These are phyloP conservation scores for Rhodotorula diobovata DNA, from an alignment of 768 basidiomycete species.

Conservation along the genomic window DNA sequence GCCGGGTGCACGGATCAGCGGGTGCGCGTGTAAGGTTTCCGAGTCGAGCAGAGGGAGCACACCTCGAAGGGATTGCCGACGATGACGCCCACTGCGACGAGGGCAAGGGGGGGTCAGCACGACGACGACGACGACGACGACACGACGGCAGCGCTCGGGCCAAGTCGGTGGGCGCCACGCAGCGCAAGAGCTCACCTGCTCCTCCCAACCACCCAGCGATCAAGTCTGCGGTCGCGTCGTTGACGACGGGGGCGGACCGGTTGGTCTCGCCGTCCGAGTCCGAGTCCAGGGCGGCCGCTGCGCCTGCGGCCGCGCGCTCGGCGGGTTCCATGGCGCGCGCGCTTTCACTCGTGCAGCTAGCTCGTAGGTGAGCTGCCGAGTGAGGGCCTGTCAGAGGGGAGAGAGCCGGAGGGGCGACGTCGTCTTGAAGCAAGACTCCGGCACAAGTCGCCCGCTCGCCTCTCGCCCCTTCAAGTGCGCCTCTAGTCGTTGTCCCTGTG, in stretches of 20 bases:
- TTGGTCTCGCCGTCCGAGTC: background rate
- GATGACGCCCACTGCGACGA: constrained; percentile 29
- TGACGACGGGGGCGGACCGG: background rate
- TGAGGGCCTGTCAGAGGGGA: too few species aligned
- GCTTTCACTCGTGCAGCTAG: too few species aligned
- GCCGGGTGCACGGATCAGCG: too few species aligned
- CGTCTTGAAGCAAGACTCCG: too few species aligned
- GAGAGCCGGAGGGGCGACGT: too few species aligned
- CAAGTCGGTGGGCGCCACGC: background rate
- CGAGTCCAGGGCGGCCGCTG: too few species aligned
- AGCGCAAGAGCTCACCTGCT: constrained; percentile 18
- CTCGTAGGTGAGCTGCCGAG: too few species aligned
- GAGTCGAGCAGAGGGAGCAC: background rate
- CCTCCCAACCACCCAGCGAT: constrained; percentile 23
- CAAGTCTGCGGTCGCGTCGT: constrained; percentile 18
- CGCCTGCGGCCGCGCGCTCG: background rate
- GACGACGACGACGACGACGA: too few species aligned
- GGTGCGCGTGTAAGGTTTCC: background rate
- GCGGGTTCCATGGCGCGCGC: background rate
- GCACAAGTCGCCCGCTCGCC: too few species aligned
- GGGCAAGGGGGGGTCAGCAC: background rate
- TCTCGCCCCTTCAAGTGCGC: too few species aligned
- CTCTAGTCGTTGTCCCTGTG: too few species aligned
- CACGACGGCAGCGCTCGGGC: background rate
- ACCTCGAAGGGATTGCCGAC: constrained; percentile 36